Base-by-base conservation (phyloP, 2,329 filamentous ascomycete genomes). In the Bipolaris zeicola region DNA sequence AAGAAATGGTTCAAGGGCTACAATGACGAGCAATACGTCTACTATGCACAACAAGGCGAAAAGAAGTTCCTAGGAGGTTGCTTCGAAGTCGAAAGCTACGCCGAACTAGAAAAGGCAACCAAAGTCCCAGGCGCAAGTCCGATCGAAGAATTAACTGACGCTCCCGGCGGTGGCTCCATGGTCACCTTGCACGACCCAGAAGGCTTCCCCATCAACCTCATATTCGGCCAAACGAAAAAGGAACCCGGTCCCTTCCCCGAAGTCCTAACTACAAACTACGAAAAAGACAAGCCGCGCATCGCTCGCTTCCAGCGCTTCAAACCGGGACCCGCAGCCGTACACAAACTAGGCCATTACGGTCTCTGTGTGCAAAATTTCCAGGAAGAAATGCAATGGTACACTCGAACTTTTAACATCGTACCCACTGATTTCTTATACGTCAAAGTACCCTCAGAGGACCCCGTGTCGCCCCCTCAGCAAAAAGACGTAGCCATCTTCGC, bases 1-100 rank as follows among this genome's bases (percentile, higher is more conserved):
- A 64, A 68, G 55, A 82, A 83, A 31, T 89, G 84, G 76, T 87
- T 82, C 70, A 81, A 84, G 38, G 86, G 86, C 16, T 88, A 87
- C 65, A 85, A 86, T 13, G 75, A 74, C 6, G 85, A 88, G 62
- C 84, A 85, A 11, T 87, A 85, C 68, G 76, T 87, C 2, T 79
- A 87, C 42, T 85, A 83, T 61, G 80, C 84, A 45, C 78, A 79
- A 56, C 76, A 77, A 47, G 79, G 82, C 1, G 72, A 79, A 67
- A 76, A 73, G 56, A 82, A 79, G 53, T 89, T 88, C 65, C 79
- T 81, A 5, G 86, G 86, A 1, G 80, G 81, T 0, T 83, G 80
- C 1, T 88, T 85, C 60, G 82, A 81, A 34, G 86, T 88, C 5
- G 82, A 83, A 59, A 80, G 78, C 5, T 77, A 81, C 63, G 81